Evolutionary conservation across 2,329 filamentous ascomycete genomes (phyloP).

Genomic region (Cytospora schulzeri): DNA sequence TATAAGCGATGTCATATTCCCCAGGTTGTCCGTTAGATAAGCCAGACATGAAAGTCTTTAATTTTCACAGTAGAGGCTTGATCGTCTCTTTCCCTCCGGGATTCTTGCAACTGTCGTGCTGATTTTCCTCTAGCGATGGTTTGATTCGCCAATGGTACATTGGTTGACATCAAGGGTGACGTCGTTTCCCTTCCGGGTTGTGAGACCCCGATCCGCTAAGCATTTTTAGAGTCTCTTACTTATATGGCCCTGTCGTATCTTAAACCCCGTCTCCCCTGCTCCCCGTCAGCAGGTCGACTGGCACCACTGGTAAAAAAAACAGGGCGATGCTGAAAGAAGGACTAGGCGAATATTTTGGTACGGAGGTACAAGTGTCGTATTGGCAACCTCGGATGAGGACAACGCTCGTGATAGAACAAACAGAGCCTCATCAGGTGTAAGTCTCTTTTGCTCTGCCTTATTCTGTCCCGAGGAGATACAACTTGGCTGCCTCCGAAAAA

Average conservation of each 20-base stretch:
- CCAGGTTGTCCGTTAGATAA: slow-evolving; percentile 5
- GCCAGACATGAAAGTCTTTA: neutral
- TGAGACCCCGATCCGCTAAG: slow-evolving; percentile 1
- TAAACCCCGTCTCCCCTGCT: neutral
- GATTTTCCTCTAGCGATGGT: neutral
- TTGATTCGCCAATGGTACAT: slow-evolving; percentile 15
- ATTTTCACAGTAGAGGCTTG: neutral
- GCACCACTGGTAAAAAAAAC: neutral
- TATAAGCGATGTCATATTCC: slow-evolving; percentile 7
- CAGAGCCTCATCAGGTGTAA: neutral
- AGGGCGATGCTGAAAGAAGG: neutral
- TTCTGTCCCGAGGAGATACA: no score
- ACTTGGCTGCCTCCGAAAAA: no score
- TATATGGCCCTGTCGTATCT: neutral
- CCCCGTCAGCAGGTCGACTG: neutral
- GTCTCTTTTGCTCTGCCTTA: no score
- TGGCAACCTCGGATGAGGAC: no score
- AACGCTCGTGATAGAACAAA: no score
- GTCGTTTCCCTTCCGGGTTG: slow-evolving; percentile 10
- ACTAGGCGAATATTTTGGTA: neutral
- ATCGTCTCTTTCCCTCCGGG: neutral
- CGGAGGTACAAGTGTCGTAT: neutral
- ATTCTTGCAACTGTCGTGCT: neutral
- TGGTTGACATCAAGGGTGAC: slow-evolving; percentile 9
- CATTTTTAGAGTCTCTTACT: neutral